Percentiles rank a stretch among this genome's conserved stretches.
These are phyloP conservation scores for Vaccinium vitisidaea DNA, from an alignment of 148 eudicot species.

Conservation along the genomic window DNA sequence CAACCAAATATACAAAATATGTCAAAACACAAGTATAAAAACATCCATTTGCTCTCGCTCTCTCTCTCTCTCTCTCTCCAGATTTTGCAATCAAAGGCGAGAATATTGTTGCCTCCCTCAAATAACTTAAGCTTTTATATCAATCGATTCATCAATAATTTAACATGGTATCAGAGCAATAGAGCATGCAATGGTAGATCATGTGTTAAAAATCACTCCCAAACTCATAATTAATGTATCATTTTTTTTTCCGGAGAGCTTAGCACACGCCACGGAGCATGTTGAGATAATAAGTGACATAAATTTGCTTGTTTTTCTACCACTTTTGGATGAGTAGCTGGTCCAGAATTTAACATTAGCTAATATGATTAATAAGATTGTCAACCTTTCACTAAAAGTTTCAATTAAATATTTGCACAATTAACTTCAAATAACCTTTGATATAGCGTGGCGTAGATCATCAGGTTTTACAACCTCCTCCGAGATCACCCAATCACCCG, in stretches of 20 bases:
- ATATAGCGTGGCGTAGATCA: slow-evolving; percentile 73
- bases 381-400: background rate
- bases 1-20: slow-evolving; percentile 1
- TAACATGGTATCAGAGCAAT: background rate
- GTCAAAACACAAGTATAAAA: background rate
- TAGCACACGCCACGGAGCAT: background rate
- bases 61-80: background rate
- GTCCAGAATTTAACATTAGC: background rate
- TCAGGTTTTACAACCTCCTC: slow-evolving; percentile 66
- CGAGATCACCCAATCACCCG: slow-evolving; percentile 92
- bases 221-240: background rate
- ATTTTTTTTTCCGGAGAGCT: background rate
- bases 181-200: background rate
- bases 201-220: background rate
- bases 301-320: background rate
- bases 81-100: background rate
- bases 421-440: slow-evolving; percentile 55
- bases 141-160: background rate
- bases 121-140: background rate
- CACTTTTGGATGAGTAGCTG: background rate
- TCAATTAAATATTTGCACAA: background rate
- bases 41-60: background rate
- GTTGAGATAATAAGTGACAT: background rate
- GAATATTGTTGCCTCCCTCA: background rate
- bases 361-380: background rate